Conservation (phyloP, 371 early-diverging fungal species). For the Apophysomyces variabilis region DNA sequence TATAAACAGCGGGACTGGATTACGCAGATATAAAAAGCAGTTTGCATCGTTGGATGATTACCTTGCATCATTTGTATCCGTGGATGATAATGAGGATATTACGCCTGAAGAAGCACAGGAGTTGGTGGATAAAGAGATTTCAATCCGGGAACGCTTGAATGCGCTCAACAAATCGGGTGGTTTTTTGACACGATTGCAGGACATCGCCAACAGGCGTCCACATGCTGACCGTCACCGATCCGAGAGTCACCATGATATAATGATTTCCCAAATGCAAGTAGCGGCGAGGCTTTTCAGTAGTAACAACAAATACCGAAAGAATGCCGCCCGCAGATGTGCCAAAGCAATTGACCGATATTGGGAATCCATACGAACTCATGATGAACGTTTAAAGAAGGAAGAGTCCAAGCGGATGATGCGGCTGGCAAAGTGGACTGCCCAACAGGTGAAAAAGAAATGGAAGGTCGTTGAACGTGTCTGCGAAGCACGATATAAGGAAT, state of each 20-base stretch:
- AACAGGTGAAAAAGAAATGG: conserved; percentile 74
- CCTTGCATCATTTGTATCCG: conserved; percentile 59
- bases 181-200: conserved; percentile 40
- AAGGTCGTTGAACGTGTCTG: conserved; percentile 64
- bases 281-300: conserved; percentile 48
- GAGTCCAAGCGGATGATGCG: conserved; percentile 58
- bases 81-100: conserved; percentile 60
- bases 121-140: conserved; percentile 45
- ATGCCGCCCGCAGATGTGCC: conserved; percentile 58
- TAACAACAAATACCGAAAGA: conserved; percentile 49
- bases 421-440: conserved; percentile 69
- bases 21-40: conserved; percentile 38
- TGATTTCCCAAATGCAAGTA: conserved; percentile 44
- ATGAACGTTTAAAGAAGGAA: conserved; percentile 50
- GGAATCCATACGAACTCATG: conserved; percentile 55
- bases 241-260: conserved; percentile 38
- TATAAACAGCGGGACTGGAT: conserved; percentile 33
- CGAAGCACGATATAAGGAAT: conserved; percentile 59
- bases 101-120: conserved; percentile 53
- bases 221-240: conserved; percentile 40
- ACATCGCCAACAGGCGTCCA: conserved; percentile 38
- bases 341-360: conserved; percentile 64
- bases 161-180: conserved; percentile 49
- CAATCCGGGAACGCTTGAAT: conserved; percentile 47
- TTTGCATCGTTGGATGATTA: conserved; percentile 52